Evolutionary conservation across 768 basidiomycete genomes (phyloP), one percentile per base, ranked within the genome.

Genomic region (Lanmaoa rubissima): DNA sequence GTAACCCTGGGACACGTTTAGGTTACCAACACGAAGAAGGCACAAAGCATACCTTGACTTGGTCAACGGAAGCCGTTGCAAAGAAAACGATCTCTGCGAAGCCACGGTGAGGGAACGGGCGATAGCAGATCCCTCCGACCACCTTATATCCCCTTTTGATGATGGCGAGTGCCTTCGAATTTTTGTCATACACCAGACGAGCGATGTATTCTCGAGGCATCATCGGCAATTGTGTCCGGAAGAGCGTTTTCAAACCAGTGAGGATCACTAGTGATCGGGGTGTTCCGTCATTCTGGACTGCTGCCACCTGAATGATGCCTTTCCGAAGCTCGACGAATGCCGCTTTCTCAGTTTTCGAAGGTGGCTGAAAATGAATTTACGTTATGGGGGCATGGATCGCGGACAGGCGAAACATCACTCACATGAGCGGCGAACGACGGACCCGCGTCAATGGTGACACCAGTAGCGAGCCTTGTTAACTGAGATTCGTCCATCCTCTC

Each of bases 31-130:
- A 39, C 38, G 12, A 34, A 34, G 38, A 58, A 5, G 14, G 17
- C 13, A 44, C 39, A 43, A 26, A 36, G 64, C 77, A 48, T 68
- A 96, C 95, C 84, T 97, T 98, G 73, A 95, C 93, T 78, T 99
- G 96, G 72, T 96, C 94, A 7, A 90, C 92, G 34, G 92, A 94
- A 28, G 94, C 92, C 8, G 96, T 96, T 0, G 97, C 97, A 68
- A 98, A 98, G 75, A 99, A 99, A 8, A 97, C 95, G 65, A 99
- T 98, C 73, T 99, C 97, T 32, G 95, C 94, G 65, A 99, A 99
- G 17, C 88, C 87, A 59, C 95, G 83, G 66, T 93, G 94, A 36
- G 92, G 88, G 68, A 99, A 98, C 2, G 96, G 96, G 35, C 97
- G 83, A 74, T 91, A 99, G 68, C 94, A 96, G 61, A 99, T 98